phyloP scores from a whole-genome alignment of 2,329 filamentous ascomycete genomes.

The Paramyrothecium roridum region DNA sequence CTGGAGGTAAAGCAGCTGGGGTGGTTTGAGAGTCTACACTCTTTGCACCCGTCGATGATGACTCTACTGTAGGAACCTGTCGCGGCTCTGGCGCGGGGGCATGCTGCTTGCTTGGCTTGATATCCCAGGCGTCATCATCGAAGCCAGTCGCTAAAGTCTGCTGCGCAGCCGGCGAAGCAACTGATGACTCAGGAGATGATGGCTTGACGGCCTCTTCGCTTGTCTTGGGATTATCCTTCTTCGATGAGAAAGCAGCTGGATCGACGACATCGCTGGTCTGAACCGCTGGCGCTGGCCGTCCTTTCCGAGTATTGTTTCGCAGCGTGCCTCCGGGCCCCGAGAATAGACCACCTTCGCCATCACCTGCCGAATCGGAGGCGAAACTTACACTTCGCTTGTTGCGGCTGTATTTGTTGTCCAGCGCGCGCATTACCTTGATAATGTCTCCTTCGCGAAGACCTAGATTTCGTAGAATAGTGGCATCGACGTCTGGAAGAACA shows the following conservation, averaged over 20 bases:
- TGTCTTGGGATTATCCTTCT: conserved; percentile 37
- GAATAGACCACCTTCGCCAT: conserved; percentile 75
- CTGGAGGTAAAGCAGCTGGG: conserved; percentile 31
- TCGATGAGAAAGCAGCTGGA: conserved; percentile 72
- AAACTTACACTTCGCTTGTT: conserved; percentile 35
- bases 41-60: conserved; percentile 14
- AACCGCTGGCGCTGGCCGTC: conserved; percentile 80
- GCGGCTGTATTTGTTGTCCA: conserved; percentile 79
- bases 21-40: background rate
- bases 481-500: conserved; percentile 84
- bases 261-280: conserved; percentile 85
- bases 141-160: conserved; percentile 56
- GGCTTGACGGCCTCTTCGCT: conserved; percentile 16
- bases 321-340: conserved; percentile 88
- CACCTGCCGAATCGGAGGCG: conserved; percentile 38
- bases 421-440: conserved; percentile 84
- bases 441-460: conserved; percentile 97
- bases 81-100: conserved; percentile 9
- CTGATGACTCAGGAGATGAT: conserved; percentile 18
- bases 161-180: conserved; percentile 24
- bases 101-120: conserved; percentile 72
- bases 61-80: conserved; percentile 9
- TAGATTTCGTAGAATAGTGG: conserved; percentile 76
- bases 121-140: conserved; percentile 96
- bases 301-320: conserved; percentile 92